Base-by-base conservation (phyloP, 2,329 filamentous ascomycete genomes). In the Colletotrichum gloeosporioides region DNA sequence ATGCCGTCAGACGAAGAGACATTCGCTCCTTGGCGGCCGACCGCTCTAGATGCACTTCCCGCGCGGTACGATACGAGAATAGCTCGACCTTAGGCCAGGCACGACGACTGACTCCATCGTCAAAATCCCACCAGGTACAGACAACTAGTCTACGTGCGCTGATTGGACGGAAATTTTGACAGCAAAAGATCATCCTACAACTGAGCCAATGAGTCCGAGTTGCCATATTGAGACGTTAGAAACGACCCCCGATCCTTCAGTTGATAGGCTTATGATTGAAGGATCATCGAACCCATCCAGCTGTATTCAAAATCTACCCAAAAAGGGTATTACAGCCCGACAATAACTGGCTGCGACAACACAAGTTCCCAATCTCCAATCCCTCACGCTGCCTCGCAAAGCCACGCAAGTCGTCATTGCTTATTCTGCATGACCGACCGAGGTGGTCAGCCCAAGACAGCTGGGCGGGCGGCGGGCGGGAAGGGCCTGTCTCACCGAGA, bases 361-460 rank as follows among this genome's bases (percentile, higher is more conserved):
- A 31, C 61, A 44, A 16, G 22, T 31, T 27, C 8, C 22, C 55
- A 31, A 22, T 27, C 39, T 18, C 44, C 44, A 36, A 13, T 63
- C 31, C 32, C 57, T 63, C 22, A 29, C 25, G 49, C 39, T 25
- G 61, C 61, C 53, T 25, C 16, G 44, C 53, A 59, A 59, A 71
- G 49, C 61, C 71, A 57, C 49, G 22, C 22, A 59, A 53, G 25
- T 62, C 70, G 44, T 65, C 65, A 62, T 76, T 74, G 65, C 59
- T 76, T 75, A 75, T 73, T 73, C 32, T 67, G 63, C 69, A 63
- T 73, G 63, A 32, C 69, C 53, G 70, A 68, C 32, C 63, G 59
- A 34, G 61, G 71, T 70, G 70, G 71, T 65, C 59, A 69, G 64
- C 59, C 29, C 39, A 49, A 73, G 34, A 75, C 64, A 44, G 16